Evolutionary conservation across 2,329 filamentous ascomycete genomes (phyloP), one percentile per base, ranked within the genome.

Genomic region (Dactylellina cionopaga): DNA sequence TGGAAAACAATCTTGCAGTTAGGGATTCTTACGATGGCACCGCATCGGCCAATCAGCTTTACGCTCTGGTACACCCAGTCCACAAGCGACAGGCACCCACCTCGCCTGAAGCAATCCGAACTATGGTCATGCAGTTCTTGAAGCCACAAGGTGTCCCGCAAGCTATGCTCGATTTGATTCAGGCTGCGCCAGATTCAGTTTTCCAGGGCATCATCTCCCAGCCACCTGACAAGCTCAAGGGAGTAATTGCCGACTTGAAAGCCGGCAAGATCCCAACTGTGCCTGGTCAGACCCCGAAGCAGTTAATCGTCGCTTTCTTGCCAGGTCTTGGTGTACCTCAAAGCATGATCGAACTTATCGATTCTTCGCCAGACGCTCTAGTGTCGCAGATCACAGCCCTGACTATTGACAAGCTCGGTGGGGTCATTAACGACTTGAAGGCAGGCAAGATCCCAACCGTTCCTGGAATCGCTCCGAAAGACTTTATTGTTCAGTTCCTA

Each of bases 361-460:
- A 64, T 27, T 17, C 17, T 17, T 37, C 59, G 19, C 59, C 59
- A 9, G 59, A 64, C 15, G 39, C 39, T 5, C 22, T 64, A 5
- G 44, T 64, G 24, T 17, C 15, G 17, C 41, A 37, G 29, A 54
- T 54, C n/a, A 24, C 49, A 0, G 15, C 37, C 19, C 49, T 64
- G 11, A 37, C 59, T 6, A 31, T 44, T 10, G 47, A 51, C 10
- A 39, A 64, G 19, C 39, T 64, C 3, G 47, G 55, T 19, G 39
- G 39, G 0, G 37, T 55, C 6, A 55, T 64, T 10, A 19, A 43
- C 2, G 15, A 55, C 1, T 17, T 64, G 17, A 52, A 64, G 19
- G 37, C 35, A 17, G 59, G 59, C 9, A 54, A 64, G 46, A 64
- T 64, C 9, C 59, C 59, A 2, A 54, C 47, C n/a, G 37, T 64